Conservation (phyloP, 352 stramenopile species). For the Halophytophthora polymorphica region DNA sequence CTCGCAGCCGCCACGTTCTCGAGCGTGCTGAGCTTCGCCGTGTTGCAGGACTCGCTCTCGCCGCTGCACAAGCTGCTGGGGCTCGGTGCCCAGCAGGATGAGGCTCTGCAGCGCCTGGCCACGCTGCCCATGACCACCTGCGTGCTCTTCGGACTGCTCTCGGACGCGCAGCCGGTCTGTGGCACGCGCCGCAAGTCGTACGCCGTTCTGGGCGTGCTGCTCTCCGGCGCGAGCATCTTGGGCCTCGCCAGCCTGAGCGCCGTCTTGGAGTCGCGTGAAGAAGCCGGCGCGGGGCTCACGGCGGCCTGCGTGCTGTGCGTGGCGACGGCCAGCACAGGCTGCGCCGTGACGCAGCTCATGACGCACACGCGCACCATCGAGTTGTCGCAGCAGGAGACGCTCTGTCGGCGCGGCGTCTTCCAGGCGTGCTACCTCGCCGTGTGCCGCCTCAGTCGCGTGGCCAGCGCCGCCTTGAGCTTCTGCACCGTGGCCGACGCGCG, state of each 20-base stretch:
- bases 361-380: conserved; percentile 43
- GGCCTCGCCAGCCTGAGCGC: conserved; percentile 29
- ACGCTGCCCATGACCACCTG: conserved; percentile 69
- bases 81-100: conserved; percentile 15
- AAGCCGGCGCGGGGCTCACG: conserved; percentile 10
- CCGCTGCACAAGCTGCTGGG: conserved; percentile 30
- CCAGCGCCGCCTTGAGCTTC: conserved; percentile 14
- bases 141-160: conserved; percentile 75
- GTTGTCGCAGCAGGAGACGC: conserved; percentile 38
- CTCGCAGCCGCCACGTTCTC: conserved; percentile 36
- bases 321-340: conserved; percentile 22
- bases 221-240: conserved; percentile 26
- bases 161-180: conserved; percentile 78
- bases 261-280: conserved; percentile 13
- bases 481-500: conserved; percentile 10
- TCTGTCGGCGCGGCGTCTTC: conserved; percentile 32
- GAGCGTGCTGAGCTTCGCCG: conserved; percentile 19
- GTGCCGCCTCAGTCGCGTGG: conserved; percentile 17
- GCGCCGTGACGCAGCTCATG: conserved; percentile 29
- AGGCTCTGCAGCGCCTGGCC: conserved; percentile 27
- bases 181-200: conserved; percentile 77
- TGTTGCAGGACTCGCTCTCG: conserved; percentile 11
- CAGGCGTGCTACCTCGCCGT: conserved; percentile 41
- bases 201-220: conserved; percentile 52
- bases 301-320: conserved; percentile 23